A percentile compares a stretch with the other conserved stretches of the same genome.
Conservation (phyloP, 2,329 filamentous ascomycete species). For the Tolypocladium paradoxum region DNA sequence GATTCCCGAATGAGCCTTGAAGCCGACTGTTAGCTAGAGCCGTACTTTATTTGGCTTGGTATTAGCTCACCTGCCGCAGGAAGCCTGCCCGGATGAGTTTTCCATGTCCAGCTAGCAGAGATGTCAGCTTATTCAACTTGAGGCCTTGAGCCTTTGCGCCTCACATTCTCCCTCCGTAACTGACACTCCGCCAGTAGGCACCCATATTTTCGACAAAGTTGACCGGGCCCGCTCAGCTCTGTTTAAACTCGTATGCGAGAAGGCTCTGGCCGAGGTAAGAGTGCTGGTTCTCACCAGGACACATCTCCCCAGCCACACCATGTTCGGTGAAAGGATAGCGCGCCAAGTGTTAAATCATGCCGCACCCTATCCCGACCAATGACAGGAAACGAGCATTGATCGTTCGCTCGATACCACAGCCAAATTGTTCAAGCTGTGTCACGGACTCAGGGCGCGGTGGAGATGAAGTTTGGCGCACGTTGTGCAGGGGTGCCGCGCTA, state of each 20-base stretch:
- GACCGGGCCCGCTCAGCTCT: slow-evolving; percentile 22
- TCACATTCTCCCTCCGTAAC: slow-evolving; percentile 43
- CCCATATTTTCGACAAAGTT: slow-evolving; percentile 64
- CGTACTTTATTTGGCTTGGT: neutral
- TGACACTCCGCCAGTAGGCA: slow-evolving; percentile 61
- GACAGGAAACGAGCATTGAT: neutral
- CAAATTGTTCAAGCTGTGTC: no score
- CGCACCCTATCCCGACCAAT: neutral
- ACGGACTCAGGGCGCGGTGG: neutral
- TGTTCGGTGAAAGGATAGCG: slow-evolving; percentile 9
- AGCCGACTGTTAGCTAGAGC: neutral
- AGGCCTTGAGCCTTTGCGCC: slow-evolving; percentile 5
- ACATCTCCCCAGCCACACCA: slow-evolving; percentile 6
- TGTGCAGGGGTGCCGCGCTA: neutral
- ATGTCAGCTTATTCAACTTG: neutral
- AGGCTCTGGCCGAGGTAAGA: slow-evolving; percentile 8
- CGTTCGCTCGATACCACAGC: neutral
- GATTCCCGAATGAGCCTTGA: slow-evolving; percentile 71
- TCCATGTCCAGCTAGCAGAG: slow-evolving; percentile 45
- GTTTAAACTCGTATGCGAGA: slow-evolving; percentile 15
- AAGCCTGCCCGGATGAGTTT: slow-evolving; percentile 63
- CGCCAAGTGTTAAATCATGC: neutral
- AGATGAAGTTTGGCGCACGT: neutral
- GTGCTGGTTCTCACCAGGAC: slow-evolving; percentile 2
- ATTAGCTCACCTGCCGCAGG: slow-evolving; percentile 51